Conservation (phyloP, 208 protist genomes). For the Leishmania aethiopica region DNA sequence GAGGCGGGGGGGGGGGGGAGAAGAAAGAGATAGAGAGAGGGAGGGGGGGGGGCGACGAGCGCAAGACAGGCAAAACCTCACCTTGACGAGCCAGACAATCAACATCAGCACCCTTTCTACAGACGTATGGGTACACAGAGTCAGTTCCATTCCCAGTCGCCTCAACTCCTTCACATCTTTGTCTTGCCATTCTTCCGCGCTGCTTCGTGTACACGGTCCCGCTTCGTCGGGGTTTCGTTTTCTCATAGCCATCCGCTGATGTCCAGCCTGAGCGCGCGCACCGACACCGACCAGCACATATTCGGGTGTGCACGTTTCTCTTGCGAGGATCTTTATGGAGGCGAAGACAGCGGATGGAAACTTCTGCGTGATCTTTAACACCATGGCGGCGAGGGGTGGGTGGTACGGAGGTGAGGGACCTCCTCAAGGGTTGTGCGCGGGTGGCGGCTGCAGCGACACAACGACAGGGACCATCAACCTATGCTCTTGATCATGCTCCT, state of each 20-base stretch:
- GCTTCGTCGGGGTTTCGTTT: neutral
- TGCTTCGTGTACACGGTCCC: neutral
- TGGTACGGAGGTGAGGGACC: neutral
- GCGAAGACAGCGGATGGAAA: neutral
- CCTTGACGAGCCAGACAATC: neutral
- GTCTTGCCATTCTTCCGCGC: neutral
- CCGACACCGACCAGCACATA: neutral
- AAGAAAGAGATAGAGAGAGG: neutral
- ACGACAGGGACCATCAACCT: neutral
- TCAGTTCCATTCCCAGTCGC: neutral
- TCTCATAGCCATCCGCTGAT: neutral
- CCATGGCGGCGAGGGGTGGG: neutral
- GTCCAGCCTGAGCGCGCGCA: neutral
- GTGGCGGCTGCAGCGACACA: neutral
- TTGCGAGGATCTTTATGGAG: neutral
- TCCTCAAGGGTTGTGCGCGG: neutral
- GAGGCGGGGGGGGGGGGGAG: neutral
- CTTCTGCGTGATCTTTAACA: neutral
- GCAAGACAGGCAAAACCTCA: neutral
- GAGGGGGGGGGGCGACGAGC: neutral
- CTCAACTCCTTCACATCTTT: neutral
- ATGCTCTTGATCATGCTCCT: neutral
- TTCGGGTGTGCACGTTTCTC: neutral
- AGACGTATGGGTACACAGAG: neutral
- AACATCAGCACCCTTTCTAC: neutral